phyloP scores from a whole-genome alignment of 768 basidiomycete genomes.

The Lactifluus pinguis region DNA sequence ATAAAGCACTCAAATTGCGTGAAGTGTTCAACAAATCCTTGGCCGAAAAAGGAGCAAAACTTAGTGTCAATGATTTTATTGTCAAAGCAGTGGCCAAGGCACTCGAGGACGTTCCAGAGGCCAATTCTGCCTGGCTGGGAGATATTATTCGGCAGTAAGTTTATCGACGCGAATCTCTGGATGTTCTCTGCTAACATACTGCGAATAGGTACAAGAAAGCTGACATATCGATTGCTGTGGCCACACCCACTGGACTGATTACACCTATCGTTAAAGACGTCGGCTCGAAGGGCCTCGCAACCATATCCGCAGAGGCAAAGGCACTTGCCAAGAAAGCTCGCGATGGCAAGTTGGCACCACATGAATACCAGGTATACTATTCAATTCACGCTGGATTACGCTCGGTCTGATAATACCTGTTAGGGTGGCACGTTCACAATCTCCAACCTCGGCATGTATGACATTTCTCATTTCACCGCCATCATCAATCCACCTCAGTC shows the following conservation, averaged over 20 bases:
- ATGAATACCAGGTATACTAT: constrained; percentile 80
- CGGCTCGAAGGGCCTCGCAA: constrained; percentile 84
- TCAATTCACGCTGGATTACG: constrained; percentile 4
- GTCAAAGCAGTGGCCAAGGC: constrained; percentile 92
- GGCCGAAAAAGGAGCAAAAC: constrained; percentile 79
- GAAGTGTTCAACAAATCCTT: constrained; percentile 92
- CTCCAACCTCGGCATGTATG: constrained; percentile 98
- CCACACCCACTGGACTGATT: constrained; percentile 91
- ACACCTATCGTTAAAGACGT: constrained; percentile 96
- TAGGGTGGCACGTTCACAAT: constrained; percentile 98
- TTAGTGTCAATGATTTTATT: constrained; percentile 97
- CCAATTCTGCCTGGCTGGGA: constrained; percentile 95
- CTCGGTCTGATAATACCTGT: background rate
- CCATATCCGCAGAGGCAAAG: constrained; percentile 90
- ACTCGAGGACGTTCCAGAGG: constrained; percentile 90
- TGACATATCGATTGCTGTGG: constrained; percentile 95
- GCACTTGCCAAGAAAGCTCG: constrained; percentile 89
- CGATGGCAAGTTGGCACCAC: constrained; percentile 89
- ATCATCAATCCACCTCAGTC: constrained; percentile 99
- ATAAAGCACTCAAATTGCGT: constrained; percentile 86
- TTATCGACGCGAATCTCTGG: background rate
- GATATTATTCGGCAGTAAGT: constrained; percentile 90
- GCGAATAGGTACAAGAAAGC: constrained; percentile 79
- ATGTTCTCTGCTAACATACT: background rate
- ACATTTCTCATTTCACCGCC: constrained; percentile 90